Conservation (phyloP, 2,329 filamentous ascomycete species). For the Pseudopyricularia javanii region DNA sequence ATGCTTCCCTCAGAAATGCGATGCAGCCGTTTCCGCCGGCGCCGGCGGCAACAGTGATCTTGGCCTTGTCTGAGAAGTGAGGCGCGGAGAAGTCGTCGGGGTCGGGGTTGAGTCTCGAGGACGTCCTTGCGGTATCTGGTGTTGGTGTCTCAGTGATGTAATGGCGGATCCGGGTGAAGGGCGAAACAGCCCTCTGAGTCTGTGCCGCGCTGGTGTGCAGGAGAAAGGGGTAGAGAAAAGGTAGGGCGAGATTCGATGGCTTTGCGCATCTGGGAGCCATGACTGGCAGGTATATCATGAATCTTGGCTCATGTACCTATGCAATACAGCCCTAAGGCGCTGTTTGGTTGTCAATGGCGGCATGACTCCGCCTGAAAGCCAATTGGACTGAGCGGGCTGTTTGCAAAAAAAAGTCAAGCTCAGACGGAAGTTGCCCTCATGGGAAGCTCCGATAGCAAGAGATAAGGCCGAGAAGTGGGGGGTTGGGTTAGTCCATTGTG, state of each 20-base stretch:
- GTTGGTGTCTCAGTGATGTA: constrained; percentile 13
- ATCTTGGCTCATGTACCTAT: no score
- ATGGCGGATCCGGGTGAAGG: constrained; percentile 9
- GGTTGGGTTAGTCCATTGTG: no score
- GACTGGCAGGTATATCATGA: constrained; percentile 4
- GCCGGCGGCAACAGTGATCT: constrained; percentile 66
- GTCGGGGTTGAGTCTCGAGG: constrained; percentile 60
- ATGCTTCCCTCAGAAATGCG: constrained; percentile 86
- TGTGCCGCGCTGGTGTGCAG: constrained; percentile 9
- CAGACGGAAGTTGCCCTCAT: no score
- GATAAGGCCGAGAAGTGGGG: no score
- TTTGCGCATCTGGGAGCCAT: constrained; percentile 30
- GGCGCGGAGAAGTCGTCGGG: constrained; percentile 76
- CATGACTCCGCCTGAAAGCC: no score
- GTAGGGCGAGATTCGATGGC: constrained; percentile 23
- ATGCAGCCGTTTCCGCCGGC: constrained; percentile 84
- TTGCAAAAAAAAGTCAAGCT: no score
- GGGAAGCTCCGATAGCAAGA: no score
- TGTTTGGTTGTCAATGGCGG: no score
- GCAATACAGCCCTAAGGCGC: no score
- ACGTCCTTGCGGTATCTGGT: constrained; percentile 11
- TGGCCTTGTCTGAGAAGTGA: constrained; percentile 79
- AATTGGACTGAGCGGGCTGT: no score
- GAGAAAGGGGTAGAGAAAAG: constrained; percentile 39
- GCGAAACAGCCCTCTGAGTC: neutral